These are phyloP conservation scores for Agaricus sinodeliciosus DNA, from an alignment of 768 basidiomycete genomes.

Conservation along the genomic window DNA sequence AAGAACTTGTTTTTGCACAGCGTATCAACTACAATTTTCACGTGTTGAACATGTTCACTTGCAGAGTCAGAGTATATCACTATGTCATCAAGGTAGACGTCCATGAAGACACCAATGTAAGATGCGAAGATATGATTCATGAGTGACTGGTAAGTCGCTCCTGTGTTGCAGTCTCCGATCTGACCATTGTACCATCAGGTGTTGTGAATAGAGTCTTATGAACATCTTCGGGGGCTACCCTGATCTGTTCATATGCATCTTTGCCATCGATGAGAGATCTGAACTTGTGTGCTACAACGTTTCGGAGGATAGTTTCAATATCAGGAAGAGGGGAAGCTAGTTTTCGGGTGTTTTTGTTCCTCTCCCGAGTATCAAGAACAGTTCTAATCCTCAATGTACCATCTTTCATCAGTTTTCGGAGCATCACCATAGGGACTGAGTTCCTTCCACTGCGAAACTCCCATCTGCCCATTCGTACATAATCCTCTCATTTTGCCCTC, in stretches of 20 bases:
- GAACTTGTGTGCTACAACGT: constrained; percentile 15
- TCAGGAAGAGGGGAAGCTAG: constrained; percentile 14
- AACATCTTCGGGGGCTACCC: constrained; percentile 20
- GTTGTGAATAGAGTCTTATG: constrained; percentile 20
- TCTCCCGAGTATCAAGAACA: constrained; percentile 22
- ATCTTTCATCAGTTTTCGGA: constrained; percentile 16
- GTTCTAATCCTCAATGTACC: constrained; percentile 15
- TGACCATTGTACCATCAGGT: constrained; percentile 34
- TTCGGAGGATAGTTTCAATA: constrained; percentile 15
- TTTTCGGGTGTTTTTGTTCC: constrained; percentile 22
- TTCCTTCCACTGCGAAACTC: constrained; percentile 24
- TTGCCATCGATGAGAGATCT: constrained; percentile 25
- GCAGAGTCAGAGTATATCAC: constrained; percentile 27
- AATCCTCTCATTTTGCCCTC: constrained; percentile 20
- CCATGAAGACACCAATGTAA: constrained; percentile 28
- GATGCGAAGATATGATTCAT: constrained; percentile 32
- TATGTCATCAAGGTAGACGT: constrained; percentile 18
- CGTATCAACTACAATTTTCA: constrained; percentile 17
- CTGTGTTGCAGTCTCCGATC: constrained; percentile 24
- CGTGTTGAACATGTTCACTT: constrained; percentile 24
- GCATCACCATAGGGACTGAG: constrained; percentile 25
- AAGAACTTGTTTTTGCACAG: constrained; percentile 20
- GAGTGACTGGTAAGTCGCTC: constrained; percentile 33
- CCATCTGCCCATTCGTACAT: constrained; percentile 20
- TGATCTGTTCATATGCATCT: constrained; percentile 30